These are phyloP conservation scores for Candida odintsovae DNA, from an alignment of 805 yeast genomes.

Conservation along the genomic window DNA sequence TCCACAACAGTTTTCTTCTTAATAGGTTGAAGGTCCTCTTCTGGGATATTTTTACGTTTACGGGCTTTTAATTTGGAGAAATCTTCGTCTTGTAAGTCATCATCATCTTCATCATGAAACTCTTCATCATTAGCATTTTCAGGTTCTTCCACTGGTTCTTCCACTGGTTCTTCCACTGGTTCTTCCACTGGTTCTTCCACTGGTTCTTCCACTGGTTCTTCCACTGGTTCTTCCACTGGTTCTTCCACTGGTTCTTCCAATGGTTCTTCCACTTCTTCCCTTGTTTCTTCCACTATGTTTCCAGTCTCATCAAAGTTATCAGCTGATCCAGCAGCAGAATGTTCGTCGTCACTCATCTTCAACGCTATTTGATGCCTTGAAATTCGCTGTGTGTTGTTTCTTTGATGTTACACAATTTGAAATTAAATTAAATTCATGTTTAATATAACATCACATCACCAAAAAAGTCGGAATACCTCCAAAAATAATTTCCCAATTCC, in stretches of 20 bases:
- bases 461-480: too few relatives aligned
- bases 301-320: too few relatives aligned
- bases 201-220: neutral
- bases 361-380: neutral
- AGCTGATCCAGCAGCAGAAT: neutral
- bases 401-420: too few relatives aligned
- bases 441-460: too few relatives aligned
- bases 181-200: too few relatives aligned
- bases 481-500: too few relatives aligned
- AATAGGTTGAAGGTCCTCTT: slow-evolving; percentile 6
- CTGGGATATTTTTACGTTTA: slow-evolving; percentile 13
- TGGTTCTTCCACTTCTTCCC: too few relatives aligned
- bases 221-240: neutral
- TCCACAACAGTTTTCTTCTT: neutral
- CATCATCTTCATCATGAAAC: slow-evolving; percentile 5
- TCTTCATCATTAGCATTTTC: slow-evolving; percentile 1
- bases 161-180: slow-evolving; percentile 1
- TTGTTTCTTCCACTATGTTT: too few relatives aligned
- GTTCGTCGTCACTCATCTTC: neutral
- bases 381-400: too few relatives aligned
- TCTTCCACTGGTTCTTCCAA: neutral
- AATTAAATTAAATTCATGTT: too few relatives aligned
- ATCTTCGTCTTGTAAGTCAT: slow-evolving; percentile 25
- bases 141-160: slow-evolving; percentile 12
- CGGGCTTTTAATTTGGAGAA: slow-evolving; percentile 14